A percentile compares a stretch with the other conserved stretches of the same genome.
phyloP scores from a whole-genome alignment of 768 basidiomycete genomes.

The Calocera viscosa region DNA sequence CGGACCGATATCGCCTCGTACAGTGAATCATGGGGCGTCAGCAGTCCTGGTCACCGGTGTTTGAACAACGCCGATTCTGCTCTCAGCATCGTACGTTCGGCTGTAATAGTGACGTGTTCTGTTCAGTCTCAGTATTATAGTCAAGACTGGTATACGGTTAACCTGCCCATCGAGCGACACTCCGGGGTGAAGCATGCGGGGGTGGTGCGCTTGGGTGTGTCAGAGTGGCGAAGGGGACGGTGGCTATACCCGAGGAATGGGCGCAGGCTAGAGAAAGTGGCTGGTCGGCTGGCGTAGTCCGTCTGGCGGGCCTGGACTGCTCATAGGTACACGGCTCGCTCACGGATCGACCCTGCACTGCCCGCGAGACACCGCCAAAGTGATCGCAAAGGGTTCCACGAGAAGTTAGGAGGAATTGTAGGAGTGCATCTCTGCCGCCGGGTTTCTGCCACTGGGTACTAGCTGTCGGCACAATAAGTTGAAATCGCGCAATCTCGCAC shows the following conservation, averaged over 20 bases:
- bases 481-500: background rate
- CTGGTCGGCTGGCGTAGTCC: background rate
- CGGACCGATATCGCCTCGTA: background rate
- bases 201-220: background rate
- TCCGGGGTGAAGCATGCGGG: background rate
- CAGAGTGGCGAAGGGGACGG: background rate
- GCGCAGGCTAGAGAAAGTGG: background rate
- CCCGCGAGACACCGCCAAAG: background rate
- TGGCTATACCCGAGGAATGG: background rate
- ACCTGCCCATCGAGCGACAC: background rate
- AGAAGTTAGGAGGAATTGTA: too few species aligned
- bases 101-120: background rate
- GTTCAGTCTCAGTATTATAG: conserved; percentile 2
- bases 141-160: background rate
- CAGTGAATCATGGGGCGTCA: background rate
- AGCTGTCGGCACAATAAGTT: background rate
- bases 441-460: too few species aligned
- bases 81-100: background rate
- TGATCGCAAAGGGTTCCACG: too few species aligned
- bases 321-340: background rate
- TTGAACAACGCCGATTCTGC: background rate
- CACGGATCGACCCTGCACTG: background rate
- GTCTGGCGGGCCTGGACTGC: background rate
- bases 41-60: background rate
- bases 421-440: too few species aligned